Base-by-base conservation (phyloP, 495 filamentous ascomycete genomes). In the Hypoxylon cercidicola region DNA sequence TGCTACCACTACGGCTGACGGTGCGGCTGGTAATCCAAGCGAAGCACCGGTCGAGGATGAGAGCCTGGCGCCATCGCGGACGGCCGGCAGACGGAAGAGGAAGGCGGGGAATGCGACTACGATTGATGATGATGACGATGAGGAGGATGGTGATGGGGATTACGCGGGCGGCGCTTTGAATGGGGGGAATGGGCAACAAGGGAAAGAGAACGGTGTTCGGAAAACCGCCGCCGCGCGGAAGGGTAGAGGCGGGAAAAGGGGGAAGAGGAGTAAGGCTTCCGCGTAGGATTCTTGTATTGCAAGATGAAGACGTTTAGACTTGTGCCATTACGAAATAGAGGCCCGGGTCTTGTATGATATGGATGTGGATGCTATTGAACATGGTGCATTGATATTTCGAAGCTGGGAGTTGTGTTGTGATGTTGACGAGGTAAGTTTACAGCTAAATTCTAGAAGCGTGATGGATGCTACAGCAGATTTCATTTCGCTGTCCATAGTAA, bases 241-340 rank as follows among this genome's bases (percentile, higher is more conserved):
- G 60, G 61, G 68, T 7, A 75, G 66, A 6, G 68, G 55, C 15
- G 60, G 32, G 30, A 71, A 60, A 9, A 74, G 67, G 56, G 73
- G 73, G 4, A 79, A 78, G 66, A 75, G 71, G 49, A 56, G 69
- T 3, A 79, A 72, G 56, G 72, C 69, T 1, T 76, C 58, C 57
- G 0, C 49, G n/a, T 64, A 47, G 23, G 34, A 39, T 10, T 30
- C 15, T 4, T 41, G 15, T 11, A 40, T 21, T 5, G 3, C 8
- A n/a, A 20, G 2, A 30, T 8, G 21, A 49, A 16, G 16, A 30
- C 11, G 40, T 43, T 30, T 41, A 60, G 50, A 46, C 64, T 10
- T 41, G 39, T n/a, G 18, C 20, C 49, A 62, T 55, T 32, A 41
- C 3, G 15, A 4, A 13, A 6, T 41, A 41, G 39, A 41, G 39